phyloP scores from a whole-genome alignment of 2,329 filamentous ascomycete genomes.

The Rhytidhysteron rufulum region DNA sequence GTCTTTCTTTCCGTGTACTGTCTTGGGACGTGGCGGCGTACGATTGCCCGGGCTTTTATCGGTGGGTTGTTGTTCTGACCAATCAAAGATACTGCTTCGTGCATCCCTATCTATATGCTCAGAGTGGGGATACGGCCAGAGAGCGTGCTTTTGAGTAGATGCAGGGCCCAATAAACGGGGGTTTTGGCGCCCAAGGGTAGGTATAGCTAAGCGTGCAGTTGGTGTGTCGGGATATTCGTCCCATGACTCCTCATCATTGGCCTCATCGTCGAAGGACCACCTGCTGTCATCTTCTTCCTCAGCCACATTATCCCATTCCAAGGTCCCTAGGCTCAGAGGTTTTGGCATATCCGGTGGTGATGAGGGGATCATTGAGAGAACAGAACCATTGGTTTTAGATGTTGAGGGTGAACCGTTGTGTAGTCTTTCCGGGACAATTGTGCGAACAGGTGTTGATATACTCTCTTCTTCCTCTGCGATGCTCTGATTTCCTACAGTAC shows the following conservation, averaged over 20 bases:
- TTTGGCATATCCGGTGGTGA: conserved; percentile 45
- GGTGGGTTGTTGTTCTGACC: conserved; percentile 63
- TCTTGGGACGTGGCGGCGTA: conserved; percentile 63
- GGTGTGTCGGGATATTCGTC: conserved; percentile 34
- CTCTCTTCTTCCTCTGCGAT: conserved; percentile 51
- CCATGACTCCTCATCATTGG: conserved; percentile 29
- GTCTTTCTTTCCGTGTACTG: conserved; percentile 73
- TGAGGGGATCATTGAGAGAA: conserved; percentile 38
- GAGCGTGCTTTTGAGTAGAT: conserved; percentile 34
- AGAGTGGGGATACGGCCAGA: conserved; percentile 33
- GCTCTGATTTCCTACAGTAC: conserved; percentile 37
- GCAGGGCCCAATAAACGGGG: conserved; percentile 24
- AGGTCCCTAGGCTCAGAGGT: conserved; percentile 36
- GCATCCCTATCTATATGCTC: conserved; percentile 39
- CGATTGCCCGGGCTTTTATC: conserved; percentile 60
- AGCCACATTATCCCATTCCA: conserved; percentile 37
- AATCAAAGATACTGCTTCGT: conserved; percentile 71
- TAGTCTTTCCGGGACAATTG: conserved; percentile 35
- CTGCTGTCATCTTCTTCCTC: conserved; percentile 37
- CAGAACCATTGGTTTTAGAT: conserved; percentile 22
- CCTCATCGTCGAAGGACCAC: conserved; percentile 41
- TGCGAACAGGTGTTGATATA: conserved; percentile 45
- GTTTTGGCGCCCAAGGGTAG: conserved; percentile 28
- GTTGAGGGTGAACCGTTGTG: conserved; percentile 34
- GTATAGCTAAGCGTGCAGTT: conserved; percentile 26